phyloP scores from a whole-genome alignment of 345 rosid genomes.

The Melaleuca alternifolia region DNA sequence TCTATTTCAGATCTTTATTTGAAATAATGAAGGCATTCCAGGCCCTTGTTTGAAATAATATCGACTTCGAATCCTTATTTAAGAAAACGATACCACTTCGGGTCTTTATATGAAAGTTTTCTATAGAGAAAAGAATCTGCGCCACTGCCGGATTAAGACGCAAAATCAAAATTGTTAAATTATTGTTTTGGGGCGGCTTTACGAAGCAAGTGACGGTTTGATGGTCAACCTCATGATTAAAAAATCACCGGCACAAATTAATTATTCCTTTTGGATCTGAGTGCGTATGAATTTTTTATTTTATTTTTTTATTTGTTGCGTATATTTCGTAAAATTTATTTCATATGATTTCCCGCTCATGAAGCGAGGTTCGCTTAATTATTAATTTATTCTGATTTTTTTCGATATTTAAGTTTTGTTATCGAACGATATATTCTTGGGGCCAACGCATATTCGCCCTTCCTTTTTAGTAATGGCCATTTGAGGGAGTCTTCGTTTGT shows the following conservation, averaged over 20 bases:
- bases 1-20: too few species aligned
- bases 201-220: background rate
- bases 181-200: background rate
- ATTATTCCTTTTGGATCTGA: background rate
- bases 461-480: background rate
- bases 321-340: background rate
- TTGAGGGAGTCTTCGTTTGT: background rate
- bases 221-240: background rate
- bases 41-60: too few species aligned
- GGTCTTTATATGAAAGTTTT: too few species aligned
- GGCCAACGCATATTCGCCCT: background rate
- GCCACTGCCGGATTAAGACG: too few species aligned
- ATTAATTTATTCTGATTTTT: background rate
- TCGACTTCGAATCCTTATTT: too few species aligned
- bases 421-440: background rate
- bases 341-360: background rate
- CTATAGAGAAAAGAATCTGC: too few species aligned
- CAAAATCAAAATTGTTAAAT: background rate
- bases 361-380: background rate
- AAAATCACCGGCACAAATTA: background rate
- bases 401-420: background rate
- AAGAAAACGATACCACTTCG: too few species aligned
- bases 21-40: too few species aligned
- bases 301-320: background rate
- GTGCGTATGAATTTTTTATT: background rate